A percentile compares a stretch with the other conserved stretches of the same genome.
phyloP scores from a whole-genome alignment of 2,329 filamentous ascomycete species.

The Hypoxylon sp. region DNA sequence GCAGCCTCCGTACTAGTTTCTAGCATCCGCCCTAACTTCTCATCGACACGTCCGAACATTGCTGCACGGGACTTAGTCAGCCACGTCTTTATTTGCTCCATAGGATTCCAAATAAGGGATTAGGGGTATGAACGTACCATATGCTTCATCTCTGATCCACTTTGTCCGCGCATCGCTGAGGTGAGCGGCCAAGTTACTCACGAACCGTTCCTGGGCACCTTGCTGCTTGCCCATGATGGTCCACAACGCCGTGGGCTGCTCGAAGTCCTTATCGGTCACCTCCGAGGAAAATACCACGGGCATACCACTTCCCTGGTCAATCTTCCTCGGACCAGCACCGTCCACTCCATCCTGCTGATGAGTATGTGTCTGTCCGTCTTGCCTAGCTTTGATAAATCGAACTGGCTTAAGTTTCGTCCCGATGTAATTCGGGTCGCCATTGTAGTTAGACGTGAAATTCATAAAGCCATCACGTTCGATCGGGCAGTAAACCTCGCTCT shows the following conservation, averaged over 20 bases:
- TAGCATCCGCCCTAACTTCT: conserved; percentile 24
- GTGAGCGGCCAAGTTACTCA: conserved; percentile 35
- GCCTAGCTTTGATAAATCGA: conserved; percentile 7
- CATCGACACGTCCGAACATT: conserved; percentile 40
- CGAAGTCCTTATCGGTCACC: conserved; percentile 39
- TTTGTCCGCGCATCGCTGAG: conserved; percentile 28
- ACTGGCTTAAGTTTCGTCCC: conserved; percentile 32
- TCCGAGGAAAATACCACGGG: conserved; percentile 38
- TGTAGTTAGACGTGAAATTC: conserved; percentile 40
- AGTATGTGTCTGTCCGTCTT: neutral
- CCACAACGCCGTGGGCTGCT: conserved; percentile 38
- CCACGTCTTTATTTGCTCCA: neutral
- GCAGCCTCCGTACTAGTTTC: conserved; percentile 29
- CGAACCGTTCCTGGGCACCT: conserved; percentile 38
- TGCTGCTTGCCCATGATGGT: conserved; percentile 34
- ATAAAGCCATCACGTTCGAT: conserved; percentile 38
- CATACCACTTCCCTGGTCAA: conserved; percentile 8
- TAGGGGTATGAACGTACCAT: conserved; percentile 32
- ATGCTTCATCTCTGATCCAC: conserved; percentile 39
- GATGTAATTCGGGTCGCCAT: conserved; percentile 34
- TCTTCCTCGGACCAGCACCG: neutral
- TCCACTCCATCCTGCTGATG: neutral
- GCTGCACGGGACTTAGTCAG: conserved; percentile 33
- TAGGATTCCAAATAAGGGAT: neutral
- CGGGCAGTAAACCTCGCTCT: conserved; percentile 36